A percentile compares a stretch with the other conserved stretches of the same genome.
Conservation (phyloP, 2,329 filamentous ascomycete genomes). For the Thermoascus crustaceus region DNA sequence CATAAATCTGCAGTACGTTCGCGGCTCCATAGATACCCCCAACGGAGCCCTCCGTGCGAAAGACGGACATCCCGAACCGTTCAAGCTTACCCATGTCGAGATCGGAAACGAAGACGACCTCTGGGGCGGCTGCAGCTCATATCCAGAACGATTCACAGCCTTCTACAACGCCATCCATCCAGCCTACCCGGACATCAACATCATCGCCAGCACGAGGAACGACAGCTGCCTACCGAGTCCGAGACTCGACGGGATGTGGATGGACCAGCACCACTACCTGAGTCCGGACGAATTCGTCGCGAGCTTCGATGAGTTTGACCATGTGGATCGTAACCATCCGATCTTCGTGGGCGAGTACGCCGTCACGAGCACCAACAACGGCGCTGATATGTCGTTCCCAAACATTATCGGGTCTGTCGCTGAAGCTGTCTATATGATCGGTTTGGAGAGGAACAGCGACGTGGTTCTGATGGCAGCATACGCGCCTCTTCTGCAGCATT, state of each 20-base stretch:
- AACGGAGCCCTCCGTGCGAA: slow-evolving; percentile 51
- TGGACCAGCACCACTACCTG: slow-evolving; percentile 47
- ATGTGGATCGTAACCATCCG: slow-evolving; percentile 31
- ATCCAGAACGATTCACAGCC: slow-evolving; percentile 48
- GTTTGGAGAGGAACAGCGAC: slow-evolving; percentile 28
- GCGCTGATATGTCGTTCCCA: slow-evolving; percentile 15
- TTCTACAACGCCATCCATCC: slow-evolving; percentile 52
- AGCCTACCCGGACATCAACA: slow-evolving; percentile 47
- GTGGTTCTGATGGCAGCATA: slow-evolving; percentile 23
- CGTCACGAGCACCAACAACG: no score
- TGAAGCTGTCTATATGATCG: slow-evolving; percentile 56
- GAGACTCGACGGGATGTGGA: slow-evolving; percentile 30
- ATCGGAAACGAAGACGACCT: slow-evolving; percentile 62
- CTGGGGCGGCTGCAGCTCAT: slow-evolving; percentile 42
- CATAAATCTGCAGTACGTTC: slow-evolving; percentile 40
- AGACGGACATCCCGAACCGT: slow-evolving; percentile 54
- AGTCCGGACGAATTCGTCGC: slow-evolving; percentile 43
- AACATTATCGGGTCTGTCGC: slow-evolving; percentile 45
- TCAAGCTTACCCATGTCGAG: slow-evolving; percentile 52
- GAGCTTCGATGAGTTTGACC: slow-evolving; percentile 49
- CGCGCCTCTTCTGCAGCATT: slow-evolving; percentile 22
- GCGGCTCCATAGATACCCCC: slow-evolving; percentile 44
- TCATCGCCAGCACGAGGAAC: slow-evolving; percentile 44
- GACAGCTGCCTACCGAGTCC: slow-evolving; percentile 17
- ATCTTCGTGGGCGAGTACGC: slow-evolving; percentile 26